phyloP scores from a whole-genome alignment of 441 rosid genomes.

The Melastoma candidum region DNA sequence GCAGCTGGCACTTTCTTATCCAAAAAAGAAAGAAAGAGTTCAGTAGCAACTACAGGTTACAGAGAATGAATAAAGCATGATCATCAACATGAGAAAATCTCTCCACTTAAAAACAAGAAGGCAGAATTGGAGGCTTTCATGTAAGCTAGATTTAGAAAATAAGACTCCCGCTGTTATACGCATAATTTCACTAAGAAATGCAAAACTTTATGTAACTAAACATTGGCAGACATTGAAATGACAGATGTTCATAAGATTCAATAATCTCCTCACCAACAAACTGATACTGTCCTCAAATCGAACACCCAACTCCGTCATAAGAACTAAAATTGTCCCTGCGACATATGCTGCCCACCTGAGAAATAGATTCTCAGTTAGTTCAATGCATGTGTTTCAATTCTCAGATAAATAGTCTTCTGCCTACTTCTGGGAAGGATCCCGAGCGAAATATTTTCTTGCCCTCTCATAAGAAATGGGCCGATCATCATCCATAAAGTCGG shows the following conservation, averaged over 20 bases:
- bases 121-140: too few relatives aligned
- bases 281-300: conserved; percentile 89
- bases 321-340: conserved; percentile 94
- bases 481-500: conserved; percentile 89
- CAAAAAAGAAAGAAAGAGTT: too few relatives aligned
- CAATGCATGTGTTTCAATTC: neutral
- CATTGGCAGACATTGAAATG: neutral
- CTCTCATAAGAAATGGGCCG: conserved; percentile 81
- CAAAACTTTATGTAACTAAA: neutral
- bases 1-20: too few relatives aligned
- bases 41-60: neutral
- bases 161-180: too few relatives aligned
- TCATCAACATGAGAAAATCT: neutral
- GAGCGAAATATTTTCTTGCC: conserved; percentile 77
- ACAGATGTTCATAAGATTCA: conserved; percentile 4
- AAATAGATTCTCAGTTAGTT: conserved; percentile 6
- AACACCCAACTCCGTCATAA: conserved; percentile 90
- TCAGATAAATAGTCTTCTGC: conserved; percentile 10
- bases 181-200: neutral
- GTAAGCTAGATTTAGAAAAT: too few relatives aligned
- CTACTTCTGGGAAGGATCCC: conserved; percentile 95
- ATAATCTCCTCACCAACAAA: conserved; percentile 54
- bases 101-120: neutral
- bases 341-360: conserved; percentile 99
- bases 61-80: neutral